Evolutionary conservation across 352 stramenopile genomes (phyloP), one percentile per base, ranked within the genome.

Genomic region (Salisapilia sapeloensis): DNA sequence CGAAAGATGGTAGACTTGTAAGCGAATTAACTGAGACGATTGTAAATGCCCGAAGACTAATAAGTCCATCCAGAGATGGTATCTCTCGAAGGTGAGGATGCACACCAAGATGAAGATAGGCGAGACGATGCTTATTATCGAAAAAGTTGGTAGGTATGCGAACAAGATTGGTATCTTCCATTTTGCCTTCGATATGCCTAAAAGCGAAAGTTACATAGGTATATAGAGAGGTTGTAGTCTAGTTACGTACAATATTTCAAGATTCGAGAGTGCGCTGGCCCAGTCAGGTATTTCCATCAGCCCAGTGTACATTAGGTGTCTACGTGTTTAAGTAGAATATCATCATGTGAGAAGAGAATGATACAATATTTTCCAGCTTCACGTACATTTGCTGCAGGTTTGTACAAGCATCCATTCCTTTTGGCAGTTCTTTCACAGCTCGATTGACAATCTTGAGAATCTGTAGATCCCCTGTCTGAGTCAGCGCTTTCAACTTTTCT

Each of bases 121-220:
- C n/a, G n/a, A n/a, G n/a, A n/a, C n/a, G n/a, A n/a, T n/a, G n/a
- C n/a, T n/a, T n/a, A n/a, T n/a, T n/a, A n/a, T n/a, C n/a, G n/a
- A n/a, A n/a, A n/a, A n/a, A n/a, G n/a, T n/a, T n/a, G n/a, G n/a
- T n/a, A n/a, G n/a, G n/a, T 4, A 76, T 24, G 15, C 29, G 25
- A 2, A 40, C 14, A 12, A 69, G 35, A 8, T 55, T 56, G 2
- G 14, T 7, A 4, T 18, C 26, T 0, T 29, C 19, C 3, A 50
- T 29, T 19, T 45, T 58, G 11, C 58, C 58, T 49, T 64, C 58
- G 12, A 71, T 48, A 24, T 50, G 41, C 24, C 55, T 67, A 16
- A 23, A 35, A n/a, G n/a, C n/a, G n/a, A n/a, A n/a, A n/a, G n/a
- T n/a, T n/a, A n/a, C n/a, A n/a, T n/a, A n/a, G n/a, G n/a, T n/a